phyloP scores from a whole-genome alignment of 371 early-diverging fungal genomes.

The Haplosporangium sp. region DNA sequence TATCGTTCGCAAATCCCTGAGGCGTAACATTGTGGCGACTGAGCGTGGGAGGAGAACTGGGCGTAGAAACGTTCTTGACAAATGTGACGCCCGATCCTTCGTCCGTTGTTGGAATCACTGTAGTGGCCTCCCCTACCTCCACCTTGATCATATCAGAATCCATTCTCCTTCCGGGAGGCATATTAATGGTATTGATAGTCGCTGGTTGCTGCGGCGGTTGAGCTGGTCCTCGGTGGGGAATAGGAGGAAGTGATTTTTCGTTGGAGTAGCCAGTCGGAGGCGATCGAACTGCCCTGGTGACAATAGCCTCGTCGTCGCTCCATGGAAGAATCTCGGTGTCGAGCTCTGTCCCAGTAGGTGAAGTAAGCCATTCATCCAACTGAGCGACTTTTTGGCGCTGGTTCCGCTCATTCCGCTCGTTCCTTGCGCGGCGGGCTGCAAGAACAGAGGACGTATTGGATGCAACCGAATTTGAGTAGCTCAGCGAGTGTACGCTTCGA shows the following conservation, averaged over 20 bases:
- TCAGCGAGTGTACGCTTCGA: conserved; percentile 17
- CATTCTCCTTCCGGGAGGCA: conserved; percentile 9
- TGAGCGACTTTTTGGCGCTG: conserved; percentile 23
- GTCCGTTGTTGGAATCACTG: conserved; percentile 28
- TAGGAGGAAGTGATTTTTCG: conserved; percentile 38
- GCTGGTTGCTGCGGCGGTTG: conserved; percentile 6
- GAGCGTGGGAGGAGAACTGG: conserved; percentile 17
- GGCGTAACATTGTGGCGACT: conserved; percentile 6
- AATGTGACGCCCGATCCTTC: conserved; percentile 40
- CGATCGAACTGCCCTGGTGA: conserved; percentile 43
- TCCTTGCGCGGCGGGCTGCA: conserved; percentile 36
- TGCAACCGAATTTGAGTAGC: conserved; percentile 36
- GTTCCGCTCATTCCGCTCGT: conserved; percentile 23
- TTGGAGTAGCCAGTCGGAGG: conserved; percentile 45
- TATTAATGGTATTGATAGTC: neutral
- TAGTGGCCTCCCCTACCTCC: conserved; percentile 41
- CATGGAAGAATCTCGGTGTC: conserved; percentile 50
- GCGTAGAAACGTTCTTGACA: conserved; percentile 28
- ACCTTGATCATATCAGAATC: conserved; percentile 53
- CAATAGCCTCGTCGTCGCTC: conserved; percentile 56
- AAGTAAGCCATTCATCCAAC: conserved; percentile 45
- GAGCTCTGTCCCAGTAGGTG: conserved; percentile 43
- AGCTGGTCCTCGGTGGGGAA: conserved; percentile 20
- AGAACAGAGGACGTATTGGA: conserved; percentile 47
- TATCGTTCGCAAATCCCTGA: neutral